These are phyloP conservation scores for Pseudoturritis turrita DNA, from an alignment of 345 rosid species.

Conservation along the genomic window DNA sequence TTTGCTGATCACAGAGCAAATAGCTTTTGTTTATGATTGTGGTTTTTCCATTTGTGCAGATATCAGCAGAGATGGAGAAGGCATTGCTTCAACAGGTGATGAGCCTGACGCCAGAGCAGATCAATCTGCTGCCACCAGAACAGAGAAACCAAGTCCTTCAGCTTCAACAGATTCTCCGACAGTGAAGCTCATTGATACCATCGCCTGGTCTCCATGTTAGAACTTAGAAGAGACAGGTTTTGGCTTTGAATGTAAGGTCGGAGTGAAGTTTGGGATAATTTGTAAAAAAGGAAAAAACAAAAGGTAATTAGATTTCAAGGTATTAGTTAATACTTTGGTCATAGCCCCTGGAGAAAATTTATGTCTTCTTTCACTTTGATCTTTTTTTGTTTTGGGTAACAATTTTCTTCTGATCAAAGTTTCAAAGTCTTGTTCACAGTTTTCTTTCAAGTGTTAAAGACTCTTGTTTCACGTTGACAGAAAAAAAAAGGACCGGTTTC, in stretches of 20 bases:
- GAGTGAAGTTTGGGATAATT: constrained; percentile 4
- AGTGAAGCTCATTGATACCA: constrained; percentile 32
- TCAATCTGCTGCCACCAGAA: constrained; percentile 77
- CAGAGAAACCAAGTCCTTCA: constrained; percentile 93
- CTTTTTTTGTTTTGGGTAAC: background rate
- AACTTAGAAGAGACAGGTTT: constrained; percentile 8
- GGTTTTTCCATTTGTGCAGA: constrained; percentile 36
- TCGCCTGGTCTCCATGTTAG: constrained; percentile 13
- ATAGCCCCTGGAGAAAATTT: background rate
- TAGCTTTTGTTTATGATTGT: background rate
- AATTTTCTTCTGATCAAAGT: background rate
- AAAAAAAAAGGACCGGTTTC: background rate
- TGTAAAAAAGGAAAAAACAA: background rate
- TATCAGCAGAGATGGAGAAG: constrained; percentile 94
- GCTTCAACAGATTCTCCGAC: constrained; percentile 92
- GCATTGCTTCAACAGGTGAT: constrained; percentile 96
- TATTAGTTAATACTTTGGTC: background rate
- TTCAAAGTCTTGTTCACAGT: background rate
- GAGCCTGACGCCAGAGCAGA: constrained; percentile 96
- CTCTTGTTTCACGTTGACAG: background rate
- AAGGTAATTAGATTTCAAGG: background rate
- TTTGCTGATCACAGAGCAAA: background rate
- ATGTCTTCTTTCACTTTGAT: background rate
- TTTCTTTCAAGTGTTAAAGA: background rate
- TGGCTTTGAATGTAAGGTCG: constrained; percentile 21